Evolutionary conservation across 2,329 filamentous ascomycete genomes (phyloP).

Genomic region (Aspergillus floridensis): DNA sequence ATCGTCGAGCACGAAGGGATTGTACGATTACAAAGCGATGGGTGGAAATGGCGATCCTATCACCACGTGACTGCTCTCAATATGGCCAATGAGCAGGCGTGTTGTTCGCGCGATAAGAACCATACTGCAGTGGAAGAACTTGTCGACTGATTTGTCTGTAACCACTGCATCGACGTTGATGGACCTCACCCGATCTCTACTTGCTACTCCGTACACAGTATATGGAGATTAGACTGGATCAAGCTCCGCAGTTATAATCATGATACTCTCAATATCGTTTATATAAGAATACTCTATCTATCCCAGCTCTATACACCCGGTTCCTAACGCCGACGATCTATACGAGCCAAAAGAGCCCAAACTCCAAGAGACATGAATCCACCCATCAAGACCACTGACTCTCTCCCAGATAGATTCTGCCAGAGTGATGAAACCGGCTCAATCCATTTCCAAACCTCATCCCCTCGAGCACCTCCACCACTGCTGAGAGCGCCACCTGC

Average conservation of each 20-base stretch:
- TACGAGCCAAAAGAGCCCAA: neutral
- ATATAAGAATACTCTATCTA: neutral
- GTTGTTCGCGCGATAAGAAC: neutral
- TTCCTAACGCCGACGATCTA: neutral
- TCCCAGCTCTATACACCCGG: neutral
- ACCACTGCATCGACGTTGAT: no score
- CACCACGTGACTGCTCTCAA: conserved; percentile 20
- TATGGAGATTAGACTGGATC: no score
- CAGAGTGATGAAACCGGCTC: conserved; percentile 24
- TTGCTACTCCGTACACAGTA: no score
- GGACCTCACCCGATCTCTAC: no score
- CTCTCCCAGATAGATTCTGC: conserved; percentile 23
- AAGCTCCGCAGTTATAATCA: no score
- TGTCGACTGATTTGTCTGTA: no score
- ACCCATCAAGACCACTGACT: conserved; percentile 21
- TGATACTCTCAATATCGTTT: neutral
- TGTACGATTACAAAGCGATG: neutral
- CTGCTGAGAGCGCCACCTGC: conserved; percentile 23
- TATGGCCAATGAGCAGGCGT: conserved; percentile 29
- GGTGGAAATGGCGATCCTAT: neutral
- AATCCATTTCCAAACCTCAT: conserved; percentile 24
- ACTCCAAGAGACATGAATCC: neutral
- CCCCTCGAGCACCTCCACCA: conserved; percentile 29
- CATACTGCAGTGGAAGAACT: no score
- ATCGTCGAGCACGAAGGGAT: neutral